phyloP scores from a whole-genome alignment of 2,329 filamentous ascomycete genomes.

The Aquanectria penicillioides region DNA sequence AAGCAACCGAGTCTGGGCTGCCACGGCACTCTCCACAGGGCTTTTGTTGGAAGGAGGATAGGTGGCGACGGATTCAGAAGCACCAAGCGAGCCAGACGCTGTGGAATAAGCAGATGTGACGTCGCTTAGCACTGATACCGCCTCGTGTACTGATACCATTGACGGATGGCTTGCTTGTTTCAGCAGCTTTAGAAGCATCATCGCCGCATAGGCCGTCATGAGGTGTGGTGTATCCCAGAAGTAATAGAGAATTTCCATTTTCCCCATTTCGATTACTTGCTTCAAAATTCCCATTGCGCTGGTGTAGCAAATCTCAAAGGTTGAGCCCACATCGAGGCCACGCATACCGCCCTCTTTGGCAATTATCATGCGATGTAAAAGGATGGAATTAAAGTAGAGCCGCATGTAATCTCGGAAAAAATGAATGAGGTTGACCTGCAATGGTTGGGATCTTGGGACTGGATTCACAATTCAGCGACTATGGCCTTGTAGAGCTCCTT shows the following conservation, averaged over 20 bases:
- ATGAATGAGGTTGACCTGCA: neutral
- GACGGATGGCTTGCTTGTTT: neutral
- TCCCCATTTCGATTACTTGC: neutral
- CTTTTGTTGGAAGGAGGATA: neutral
- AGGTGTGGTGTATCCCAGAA: neutral
- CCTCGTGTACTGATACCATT: neutral
- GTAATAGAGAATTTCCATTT: neutral
- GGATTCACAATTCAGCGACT: neutral
- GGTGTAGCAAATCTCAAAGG: neutral
- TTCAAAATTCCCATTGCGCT: neutral
- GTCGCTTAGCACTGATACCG: neutral
- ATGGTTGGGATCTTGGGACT: neutral
- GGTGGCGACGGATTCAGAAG: neutral
- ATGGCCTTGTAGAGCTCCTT: neutral
- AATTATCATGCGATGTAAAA: neutral
- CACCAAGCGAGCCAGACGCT: neutral
- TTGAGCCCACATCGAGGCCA: neutral
- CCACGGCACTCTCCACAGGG: neutral
- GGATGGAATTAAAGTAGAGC: neutral
- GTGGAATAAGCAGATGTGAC: neutral
- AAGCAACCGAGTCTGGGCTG: neutral
- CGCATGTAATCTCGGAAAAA: slow-evolving; percentile 2
- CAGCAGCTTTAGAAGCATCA: neutral
- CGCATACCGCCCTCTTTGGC: neutral
- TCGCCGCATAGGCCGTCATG: neutral